phyloP scores from a whole-genome alignment of 371 early-diverging fungal genomes.

The Massospora cicadina region DNA sequence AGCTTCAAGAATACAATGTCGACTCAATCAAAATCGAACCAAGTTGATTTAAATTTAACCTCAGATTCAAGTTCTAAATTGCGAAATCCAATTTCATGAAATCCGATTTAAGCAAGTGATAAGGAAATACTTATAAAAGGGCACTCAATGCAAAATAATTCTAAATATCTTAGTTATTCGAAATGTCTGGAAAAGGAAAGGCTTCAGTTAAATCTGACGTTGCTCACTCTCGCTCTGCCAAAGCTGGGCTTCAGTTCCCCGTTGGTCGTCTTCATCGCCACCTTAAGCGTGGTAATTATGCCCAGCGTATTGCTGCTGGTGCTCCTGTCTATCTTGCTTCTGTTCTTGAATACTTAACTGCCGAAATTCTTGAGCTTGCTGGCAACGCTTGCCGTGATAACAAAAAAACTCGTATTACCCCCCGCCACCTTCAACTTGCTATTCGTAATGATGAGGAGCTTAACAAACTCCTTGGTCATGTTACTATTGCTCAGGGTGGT shows the following conservation, averaged over 20 bases:
- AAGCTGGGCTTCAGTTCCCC: constrained; percentile 78
- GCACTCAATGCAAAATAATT: too few species aligned
- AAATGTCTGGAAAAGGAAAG: constrained; percentile 40
- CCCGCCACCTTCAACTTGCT: constrained; percentile 78
- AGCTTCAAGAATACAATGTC: too few species aligned
- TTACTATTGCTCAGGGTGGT: constrained; percentile 78
- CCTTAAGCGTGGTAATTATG: constrained; percentile 89
- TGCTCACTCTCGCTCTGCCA: constrained; percentile 47
- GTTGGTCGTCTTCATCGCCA: constrained; percentile 95
- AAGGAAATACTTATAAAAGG: too few species aligned
- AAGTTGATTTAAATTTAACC: too few species aligned
- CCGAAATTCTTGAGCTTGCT: constrained; percentile 92
- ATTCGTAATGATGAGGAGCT: constrained; percentile 93
- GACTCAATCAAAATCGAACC: too few species aligned
- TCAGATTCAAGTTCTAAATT: too few species aligned
- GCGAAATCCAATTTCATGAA: too few species aligned
- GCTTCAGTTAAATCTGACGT: constrained; percentile 36
- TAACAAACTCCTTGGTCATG: constrained; percentile 82
- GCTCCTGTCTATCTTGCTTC: too few species aligned
- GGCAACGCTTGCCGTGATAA: constrained; percentile 93
- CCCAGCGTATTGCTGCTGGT: too few species aligned
- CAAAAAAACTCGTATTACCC: constrained; percentile 90
- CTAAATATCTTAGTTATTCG: too few species aligned
- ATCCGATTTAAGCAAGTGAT: too few species aligned
- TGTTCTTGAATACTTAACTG: too few species aligned